Conservation (phyloP, 2,329 filamentous ascomycete genomes). For the Teratosphaeria gauchensis region DNA sequence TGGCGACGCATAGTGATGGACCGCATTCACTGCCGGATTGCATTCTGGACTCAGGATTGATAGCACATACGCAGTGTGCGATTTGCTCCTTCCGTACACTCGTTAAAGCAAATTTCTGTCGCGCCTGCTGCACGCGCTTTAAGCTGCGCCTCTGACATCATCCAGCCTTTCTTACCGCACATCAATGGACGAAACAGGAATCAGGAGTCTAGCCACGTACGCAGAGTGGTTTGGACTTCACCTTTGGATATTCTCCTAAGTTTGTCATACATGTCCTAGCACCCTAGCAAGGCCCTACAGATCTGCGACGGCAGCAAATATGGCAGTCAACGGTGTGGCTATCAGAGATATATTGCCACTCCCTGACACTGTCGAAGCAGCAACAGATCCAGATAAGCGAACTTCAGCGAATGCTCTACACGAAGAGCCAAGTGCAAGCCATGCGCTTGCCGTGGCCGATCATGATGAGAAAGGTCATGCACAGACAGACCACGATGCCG, state of each 20-base stretch:
- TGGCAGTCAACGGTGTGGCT: background rate
- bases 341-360: conserved; percentile 25
- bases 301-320: background rate
- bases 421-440: conserved; percentile 37
- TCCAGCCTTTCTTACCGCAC: background rate
- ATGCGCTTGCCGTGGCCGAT: conserved; percentile 37
- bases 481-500: conserved; percentile 28
- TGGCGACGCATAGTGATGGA: too few species aligned
- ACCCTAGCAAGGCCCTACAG: background rate
- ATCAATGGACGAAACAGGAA: background rate
- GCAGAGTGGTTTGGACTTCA: background rate
- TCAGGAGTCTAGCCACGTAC: background rate
- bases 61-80: background rate
- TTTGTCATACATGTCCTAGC: background rate
- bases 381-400: conserved; percentile 23
- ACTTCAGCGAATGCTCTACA: conserved; percentile 24
- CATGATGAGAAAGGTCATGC: conserved; percentile 40
- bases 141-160: background rate
- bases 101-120: background rate
- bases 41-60: too few species aligned
- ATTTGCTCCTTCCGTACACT: background rate
- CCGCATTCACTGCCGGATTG: too few species aligned
- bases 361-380: conserved; percentile 20
- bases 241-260: background rate
- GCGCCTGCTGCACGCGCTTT: background rate